Conservation (phyloP, 1,139 yeast genomes). For the Suhomyces bokatorum region DNA sequence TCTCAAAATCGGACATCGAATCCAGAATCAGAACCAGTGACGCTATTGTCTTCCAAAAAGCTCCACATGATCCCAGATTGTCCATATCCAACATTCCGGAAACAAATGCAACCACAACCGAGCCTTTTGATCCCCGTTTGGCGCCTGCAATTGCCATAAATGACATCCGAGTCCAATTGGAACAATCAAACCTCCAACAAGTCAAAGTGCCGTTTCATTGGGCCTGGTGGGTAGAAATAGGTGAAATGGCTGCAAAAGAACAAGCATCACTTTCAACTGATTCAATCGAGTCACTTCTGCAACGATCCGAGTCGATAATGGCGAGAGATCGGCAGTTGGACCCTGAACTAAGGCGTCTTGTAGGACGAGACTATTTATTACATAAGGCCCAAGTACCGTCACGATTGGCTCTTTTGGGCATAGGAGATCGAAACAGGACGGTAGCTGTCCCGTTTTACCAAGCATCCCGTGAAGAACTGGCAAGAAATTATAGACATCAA, state of each 20-base stretch:
- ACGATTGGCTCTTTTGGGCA: slow-evolving; percentile 18
- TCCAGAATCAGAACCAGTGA: too few relatives aligned
- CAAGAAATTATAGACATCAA: too few relatives aligned
- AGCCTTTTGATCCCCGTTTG: slow-evolving; percentile 20
- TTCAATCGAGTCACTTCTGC: too few relatives aligned
- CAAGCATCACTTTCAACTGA: too few relatives aligned
- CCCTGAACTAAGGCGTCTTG: not conserved
- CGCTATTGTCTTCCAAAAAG: not conserved
- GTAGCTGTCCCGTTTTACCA: slow-evolving; percentile 9
- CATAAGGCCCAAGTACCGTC: slow-evolving; percentile 18
- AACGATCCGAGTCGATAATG: too few relatives aligned
- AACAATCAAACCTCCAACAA: not conserved
- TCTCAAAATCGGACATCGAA: too few relatives aligned
- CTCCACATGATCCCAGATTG: not conserved
- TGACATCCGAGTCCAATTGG: slow-evolving; percentile 4
- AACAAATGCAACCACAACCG: not conserved
- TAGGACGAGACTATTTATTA: slow-evolving; percentile 17
- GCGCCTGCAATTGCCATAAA: slow-evolving; percentile 20
- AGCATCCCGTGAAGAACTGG: not conserved
- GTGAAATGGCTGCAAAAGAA: too few relatives aligned
- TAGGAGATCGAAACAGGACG: slow-evolving; percentile 9
- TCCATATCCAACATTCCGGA: not conserved
- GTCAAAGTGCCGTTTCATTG: slow-evolving; percentile 20
- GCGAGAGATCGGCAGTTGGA: not conserved
- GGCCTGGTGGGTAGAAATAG: slow-evolving; percentile 17